Evolutionary conservation across 345 rosid species (phyloP).

Genomic region (Pugionium cornutum): DNA sequence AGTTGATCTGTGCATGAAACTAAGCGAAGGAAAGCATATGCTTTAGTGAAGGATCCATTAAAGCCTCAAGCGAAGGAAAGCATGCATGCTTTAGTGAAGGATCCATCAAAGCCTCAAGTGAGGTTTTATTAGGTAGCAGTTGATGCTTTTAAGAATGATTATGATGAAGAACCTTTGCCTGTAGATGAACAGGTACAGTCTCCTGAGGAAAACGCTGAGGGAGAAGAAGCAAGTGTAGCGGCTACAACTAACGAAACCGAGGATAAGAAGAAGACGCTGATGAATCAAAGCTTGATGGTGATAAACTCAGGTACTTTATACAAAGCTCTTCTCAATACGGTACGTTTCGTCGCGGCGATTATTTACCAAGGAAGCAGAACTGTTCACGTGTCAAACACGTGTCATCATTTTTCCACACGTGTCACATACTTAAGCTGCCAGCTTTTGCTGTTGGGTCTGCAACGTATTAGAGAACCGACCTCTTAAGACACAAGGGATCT

Average conservation of each 20-base stretch:
- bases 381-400: background rate
- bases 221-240: conserved; percentile 40
- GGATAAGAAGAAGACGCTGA: no score
- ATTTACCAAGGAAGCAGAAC: background rate
- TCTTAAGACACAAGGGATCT: background rate
- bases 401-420: conserved; percentile 20
- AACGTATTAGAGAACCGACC: conserved; percentile 31
- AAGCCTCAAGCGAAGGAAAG: conserved; percentile 46
- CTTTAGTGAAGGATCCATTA: conserved; percentile 85
- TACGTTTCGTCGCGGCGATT: background rate
- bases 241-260: no score
- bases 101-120: conserved; percentile 44
- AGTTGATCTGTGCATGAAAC: conserved; percentile 88
- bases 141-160: conserved; percentile 97
- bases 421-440: conserved; percentile 21
- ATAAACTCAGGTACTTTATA: no score
- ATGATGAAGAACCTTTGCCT: conserved; percentile 86
- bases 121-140: conserved; percentile 93
- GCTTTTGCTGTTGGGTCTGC: conserved; percentile 25
- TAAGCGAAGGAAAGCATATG: conserved; percentile 50
- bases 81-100: no score
- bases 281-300: no score
- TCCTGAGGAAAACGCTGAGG: conserved; percentile 55
- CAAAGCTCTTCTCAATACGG: background rate
- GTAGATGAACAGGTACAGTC: conserved; percentile 56